Conservation (phyloP, 371 early-diverging fungal genomes). For the Rhizopus stolonifer region DNA sequence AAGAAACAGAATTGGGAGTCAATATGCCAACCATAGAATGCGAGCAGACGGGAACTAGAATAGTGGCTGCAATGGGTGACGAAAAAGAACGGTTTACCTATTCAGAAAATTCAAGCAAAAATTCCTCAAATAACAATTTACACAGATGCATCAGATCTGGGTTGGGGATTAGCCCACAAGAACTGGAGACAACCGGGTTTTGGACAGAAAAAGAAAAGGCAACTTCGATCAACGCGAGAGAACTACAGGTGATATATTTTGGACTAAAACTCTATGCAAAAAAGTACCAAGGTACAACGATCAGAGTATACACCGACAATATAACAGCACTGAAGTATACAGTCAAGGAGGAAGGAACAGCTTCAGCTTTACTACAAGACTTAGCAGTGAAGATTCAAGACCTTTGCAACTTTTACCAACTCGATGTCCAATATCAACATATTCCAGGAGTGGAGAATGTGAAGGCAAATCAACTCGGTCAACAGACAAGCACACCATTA, state of each 20-base stretch:
- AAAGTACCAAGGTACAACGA: not conserved
- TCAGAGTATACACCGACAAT: slow-evolving; percentile 5
- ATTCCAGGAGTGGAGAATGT: slow-evolving; percentile 4
- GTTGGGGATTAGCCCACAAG: not conserved
- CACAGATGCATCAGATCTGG: slow-evolving; percentile 9
- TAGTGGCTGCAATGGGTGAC: slow-evolving; percentile 8
- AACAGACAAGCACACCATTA: slow-evolving; percentile 7
- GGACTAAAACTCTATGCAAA: slow-evolving; percentile 1
- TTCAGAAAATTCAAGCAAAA: not conserved
- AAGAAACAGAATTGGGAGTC: slow-evolving; percentile 4
- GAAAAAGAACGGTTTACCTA: slow-evolving; percentile 2
- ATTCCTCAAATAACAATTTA: not conserved
- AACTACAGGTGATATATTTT: not conserved
- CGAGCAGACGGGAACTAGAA: not conserved
- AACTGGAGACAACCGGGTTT: not conserved
- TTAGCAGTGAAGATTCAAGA: slow-evolving; percentile 4
- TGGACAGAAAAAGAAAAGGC: not conserved
- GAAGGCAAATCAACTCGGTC: not conserved
- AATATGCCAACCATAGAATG: not conserved
- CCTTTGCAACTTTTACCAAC: not conserved
- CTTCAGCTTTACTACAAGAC: slow-evolving; percentile 3
- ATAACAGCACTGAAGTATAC: slow-evolving; percentile 4
- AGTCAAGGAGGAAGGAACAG: not conserved
- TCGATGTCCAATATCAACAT: slow-evolving; percentile 1
- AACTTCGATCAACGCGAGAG: slow-evolving; percentile 1